These are phyloP conservation scores for Pichia rugopelliculosa DNA, from an alignment of 805 yeast species.

Conservation along the genomic window DNA sequence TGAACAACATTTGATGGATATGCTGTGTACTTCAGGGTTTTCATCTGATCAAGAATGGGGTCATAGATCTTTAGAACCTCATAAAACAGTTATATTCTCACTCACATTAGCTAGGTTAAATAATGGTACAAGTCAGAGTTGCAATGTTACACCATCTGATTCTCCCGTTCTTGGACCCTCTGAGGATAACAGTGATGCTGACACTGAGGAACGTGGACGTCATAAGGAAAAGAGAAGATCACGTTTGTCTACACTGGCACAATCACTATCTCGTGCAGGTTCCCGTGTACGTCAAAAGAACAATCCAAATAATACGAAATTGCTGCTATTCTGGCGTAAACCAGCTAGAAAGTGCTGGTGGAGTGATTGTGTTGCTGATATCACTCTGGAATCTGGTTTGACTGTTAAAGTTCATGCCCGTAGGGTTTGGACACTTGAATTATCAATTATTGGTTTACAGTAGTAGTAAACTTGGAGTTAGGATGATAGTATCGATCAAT, in stretches of 20 bases:
- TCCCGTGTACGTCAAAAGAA: slow-evolving; percentile 29
- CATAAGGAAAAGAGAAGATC: slow-evolving; percentile 25
- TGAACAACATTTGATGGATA: slow-evolving; percentile 88
- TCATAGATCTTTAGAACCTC: slow-evolving; percentile 77
- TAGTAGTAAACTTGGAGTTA: too few relatives aligned
- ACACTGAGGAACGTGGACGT: slow-evolving; percentile 13
- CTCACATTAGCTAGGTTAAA: slow-evolving; percentile 62
- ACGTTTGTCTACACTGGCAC: slow-evolving; percentile 52
- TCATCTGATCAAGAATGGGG: slow-evolving; percentile 71
- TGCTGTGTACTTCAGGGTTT: slow-evolving; percentile 90
- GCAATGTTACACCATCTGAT: slow-evolving; percentile 15
- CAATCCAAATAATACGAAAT: slow-evolving; percentile 43
- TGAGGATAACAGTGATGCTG: slow-evolving; percentile 16
- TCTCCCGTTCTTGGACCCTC: slow-evolving; percentile 30
- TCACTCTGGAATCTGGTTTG: slow-evolving; percentile 27
- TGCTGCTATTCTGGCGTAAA: slow-evolving; percentile 89
- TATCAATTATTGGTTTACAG: slow-evolving; percentile 82
- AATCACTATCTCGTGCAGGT: slow-evolving; percentile 40
- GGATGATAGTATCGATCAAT: not conserved
- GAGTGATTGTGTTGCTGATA: slow-evolving; percentile 56
- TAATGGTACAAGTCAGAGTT: slow-evolving; percentile 17
- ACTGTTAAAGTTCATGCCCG: slow-evolving; percentile 72
- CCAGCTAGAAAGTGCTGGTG: slow-evolving; percentile 99
- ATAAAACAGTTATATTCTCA: slow-evolving; percentile 80
- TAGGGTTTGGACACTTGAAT: slow-evolving; percentile 94